A percentile compares a stretch with the other conserved stretches of the same genome.
phyloP scores from a whole-genome alignment of 805 yeast genomes.

The Candida hungchunana region DNA sequence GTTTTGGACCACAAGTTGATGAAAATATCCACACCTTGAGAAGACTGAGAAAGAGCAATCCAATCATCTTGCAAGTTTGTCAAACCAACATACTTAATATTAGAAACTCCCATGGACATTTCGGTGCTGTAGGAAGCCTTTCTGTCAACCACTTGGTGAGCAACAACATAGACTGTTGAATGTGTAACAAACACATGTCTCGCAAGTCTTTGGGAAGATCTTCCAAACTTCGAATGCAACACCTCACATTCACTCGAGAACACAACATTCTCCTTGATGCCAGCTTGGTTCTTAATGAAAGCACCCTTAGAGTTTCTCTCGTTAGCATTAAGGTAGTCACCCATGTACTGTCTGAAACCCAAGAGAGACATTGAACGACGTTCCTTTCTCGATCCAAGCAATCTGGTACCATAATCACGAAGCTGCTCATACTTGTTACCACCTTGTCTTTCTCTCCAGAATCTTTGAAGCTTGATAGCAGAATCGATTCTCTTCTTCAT shows the following conservation, averaged over 20 bases:
- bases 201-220: constrained; percentile 78
- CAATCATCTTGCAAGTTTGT: constrained; percentile 88
- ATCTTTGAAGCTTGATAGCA: constrained; percentile 74
- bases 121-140: constrained; percentile 61
- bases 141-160: constrained; percentile 64
- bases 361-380: constrained; percentile 83
- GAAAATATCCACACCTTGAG: constrained; percentile 65
- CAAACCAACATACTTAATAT: constrained; percentile 59
- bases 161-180: constrained; percentile 59
- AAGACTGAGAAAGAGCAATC: constrained; percentile 53
- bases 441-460: constrained; percentile 75
- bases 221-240: constrained; percentile 81
- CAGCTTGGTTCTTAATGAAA: constrained; percentile 63
- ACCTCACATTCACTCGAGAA: constrained; percentile 83
- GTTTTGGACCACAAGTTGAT: constrained; percentile 84
- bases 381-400: constrained; percentile 74
- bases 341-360: constrained; percentile 86
- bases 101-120: constrained; percentile 51
- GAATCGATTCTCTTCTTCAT: constrained; percentile 79
- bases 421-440: constrained; percentile 81
- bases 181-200: constrained; percentile 70
- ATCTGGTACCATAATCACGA: constrained; percentile 75
- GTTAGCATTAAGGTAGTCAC: constrained; percentile 90
- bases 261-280: constrained; percentile 63
- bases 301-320: constrained; percentile 73